Evolutionary conservation across 169 alveolate genomes (phyloP).

Genomic region (Plasmodium inui): DNA sequence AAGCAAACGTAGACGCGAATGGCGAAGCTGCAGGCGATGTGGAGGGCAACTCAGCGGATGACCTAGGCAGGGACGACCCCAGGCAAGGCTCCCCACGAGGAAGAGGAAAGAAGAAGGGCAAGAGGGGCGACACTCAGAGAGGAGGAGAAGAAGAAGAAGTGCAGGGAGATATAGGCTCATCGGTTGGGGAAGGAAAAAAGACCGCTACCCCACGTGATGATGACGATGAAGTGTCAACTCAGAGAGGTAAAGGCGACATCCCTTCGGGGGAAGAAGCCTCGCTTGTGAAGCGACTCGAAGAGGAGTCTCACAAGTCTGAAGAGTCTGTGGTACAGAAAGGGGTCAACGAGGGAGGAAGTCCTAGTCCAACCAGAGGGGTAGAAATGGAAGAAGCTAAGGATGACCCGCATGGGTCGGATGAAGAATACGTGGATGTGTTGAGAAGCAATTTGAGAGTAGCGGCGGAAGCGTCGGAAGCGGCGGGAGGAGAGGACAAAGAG

Average conservation of each 20-base stretch:
- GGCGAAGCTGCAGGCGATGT: not conserved
- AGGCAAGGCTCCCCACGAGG: not conserved
- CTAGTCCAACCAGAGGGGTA: not conserved
- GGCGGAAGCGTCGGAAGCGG: not conserved
- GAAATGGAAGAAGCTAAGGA: not conserved
- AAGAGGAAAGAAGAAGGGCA: not conserved
- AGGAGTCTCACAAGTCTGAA: not conserved
- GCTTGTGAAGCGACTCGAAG: not conserved
- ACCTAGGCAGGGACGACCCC: not conserved
- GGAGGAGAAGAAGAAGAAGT: not conserved
- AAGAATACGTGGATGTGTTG: slow-evolving; percentile 29
- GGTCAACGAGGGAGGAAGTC: not conserved
- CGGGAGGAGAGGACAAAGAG: not conserved
- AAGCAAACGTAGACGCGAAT: not conserved
- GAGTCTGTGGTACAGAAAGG: not conserved
- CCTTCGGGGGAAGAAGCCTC: not conserved
- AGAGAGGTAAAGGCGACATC: not conserved
- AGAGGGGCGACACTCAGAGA: not conserved
- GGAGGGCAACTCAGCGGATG: not conserved
- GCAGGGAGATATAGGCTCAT: not conserved
- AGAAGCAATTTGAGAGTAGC: slow-evolving; percentile 4
- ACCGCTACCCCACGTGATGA: not conserved
- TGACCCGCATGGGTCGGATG: slow-evolving; percentile 16
- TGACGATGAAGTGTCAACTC: not conserved
- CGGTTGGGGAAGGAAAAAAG: not conserved